Evolutionary conservation across 148 eudicot species (phyloP), one percentile per base, ranked within the genome.

Genomic region (Salicornia ramosissima): DNA sequence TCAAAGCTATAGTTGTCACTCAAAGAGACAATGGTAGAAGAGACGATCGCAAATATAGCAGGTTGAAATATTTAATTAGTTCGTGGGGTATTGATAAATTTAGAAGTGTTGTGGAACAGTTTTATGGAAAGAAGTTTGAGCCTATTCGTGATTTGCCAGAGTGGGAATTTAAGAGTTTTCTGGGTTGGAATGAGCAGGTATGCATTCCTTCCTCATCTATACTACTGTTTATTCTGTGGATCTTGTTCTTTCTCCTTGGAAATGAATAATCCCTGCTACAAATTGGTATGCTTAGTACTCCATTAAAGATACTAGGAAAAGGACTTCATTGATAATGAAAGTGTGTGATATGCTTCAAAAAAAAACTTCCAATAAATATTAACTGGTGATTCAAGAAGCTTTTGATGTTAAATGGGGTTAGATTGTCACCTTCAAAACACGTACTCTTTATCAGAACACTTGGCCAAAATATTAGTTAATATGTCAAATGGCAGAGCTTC

Each of bases 71-170:
- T 74, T 75, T 94, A 70, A 77, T 94, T 61, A 86, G 90, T 70
- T 94, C 98, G 45, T 94, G 98, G 98, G 98, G 98, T n/a, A 94
- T 94, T 72, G 98, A 88, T 67, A 94, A 94, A 83, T 94, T 94
- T 63, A 88, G 85, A 80, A 78, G 77, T 80, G 98, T 88, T 74
- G 89, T 82, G 69, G 98, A 94, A 67, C 85, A 87, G 73, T 94
- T 90, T 70, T 91, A 94, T 39, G 98, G 98, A 60, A 94, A 75
- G 93, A 84, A 83, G 63, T 83, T 94, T 78, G 93, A 88, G 79
- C 93, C 96, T 64, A 87, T 83, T 71, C 96, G 74, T 30, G 89
- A 90, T 72, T 84, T 94, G 62, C 98, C 97, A 36, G 96, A 94
- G 77, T 94, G 98, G 98, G 93, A 90, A 49, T 94, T 94, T 60